phyloP scores from a whole-genome alignment of 352 stramenopile genomes.

The Globisporangium takayamanum region DNA sequence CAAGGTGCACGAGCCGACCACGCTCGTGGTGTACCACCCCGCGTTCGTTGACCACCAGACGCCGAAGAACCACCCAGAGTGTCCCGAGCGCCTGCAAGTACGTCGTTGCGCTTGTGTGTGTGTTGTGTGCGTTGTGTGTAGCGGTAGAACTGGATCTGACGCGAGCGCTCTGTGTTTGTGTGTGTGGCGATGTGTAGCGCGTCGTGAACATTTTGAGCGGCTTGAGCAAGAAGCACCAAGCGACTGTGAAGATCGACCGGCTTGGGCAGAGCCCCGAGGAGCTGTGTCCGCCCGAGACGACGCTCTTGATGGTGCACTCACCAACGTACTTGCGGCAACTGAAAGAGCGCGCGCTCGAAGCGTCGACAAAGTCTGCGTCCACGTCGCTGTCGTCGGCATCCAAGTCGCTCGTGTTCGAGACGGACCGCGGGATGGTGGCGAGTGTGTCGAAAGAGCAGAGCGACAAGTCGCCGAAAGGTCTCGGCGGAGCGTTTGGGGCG shows the following conservation, averaged over 20 bases:
- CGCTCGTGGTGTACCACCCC: constrained; percentile 76
- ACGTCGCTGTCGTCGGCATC: constrained; percentile 23
- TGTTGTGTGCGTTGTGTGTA: neutral
- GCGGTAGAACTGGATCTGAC: neutral
- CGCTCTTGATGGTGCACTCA: constrained; percentile 75
- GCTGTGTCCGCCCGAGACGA: constrained; percentile 67
- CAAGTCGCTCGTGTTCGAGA: constrained; percentile 71
- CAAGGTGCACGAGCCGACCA: constrained; percentile 34
- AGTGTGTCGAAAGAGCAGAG: constrained; percentile 28
- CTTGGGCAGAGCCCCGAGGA: constrained; percentile 63
- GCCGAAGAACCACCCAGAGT: constrained; percentile 77
- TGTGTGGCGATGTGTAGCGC: constrained; percentile 24
- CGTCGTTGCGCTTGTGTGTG: constrained; percentile 17
- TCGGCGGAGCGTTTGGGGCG: constrained; percentile 67
- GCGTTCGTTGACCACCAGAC: constrained; percentile 83
- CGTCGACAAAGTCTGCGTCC: constrained; percentile 25
- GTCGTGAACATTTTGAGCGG: constrained; percentile 63
- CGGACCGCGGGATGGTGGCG: constrained; percentile 54
- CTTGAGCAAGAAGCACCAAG: constrained; percentile 57
- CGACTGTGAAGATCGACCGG: constrained; percentile 61
- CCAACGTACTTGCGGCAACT: constrained; percentile 74
- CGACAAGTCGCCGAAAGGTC: constrained; percentile 33
- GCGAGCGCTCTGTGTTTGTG: neutral
- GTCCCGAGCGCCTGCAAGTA: constrained; percentile 73
- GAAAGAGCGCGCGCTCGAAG: constrained; percentile 57